Evolutionary conservation across 2,329 filamentous ascomycete species (phyloP).

Genomic region (Paraconiothyrium brasiliense): DNA sequence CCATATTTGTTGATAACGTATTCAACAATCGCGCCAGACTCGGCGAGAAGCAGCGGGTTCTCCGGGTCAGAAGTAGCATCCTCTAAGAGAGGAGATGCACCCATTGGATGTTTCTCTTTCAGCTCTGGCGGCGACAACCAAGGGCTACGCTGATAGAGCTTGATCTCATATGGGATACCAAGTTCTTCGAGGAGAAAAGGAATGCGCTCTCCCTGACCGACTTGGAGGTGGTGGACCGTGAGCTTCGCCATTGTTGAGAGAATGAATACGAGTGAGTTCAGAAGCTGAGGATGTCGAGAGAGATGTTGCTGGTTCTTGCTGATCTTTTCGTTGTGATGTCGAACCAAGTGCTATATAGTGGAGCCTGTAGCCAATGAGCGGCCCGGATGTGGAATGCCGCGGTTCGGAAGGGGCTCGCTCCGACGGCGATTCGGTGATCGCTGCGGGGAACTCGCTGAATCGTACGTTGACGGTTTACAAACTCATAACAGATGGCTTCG

Average conservation of each 20-base stretch:
- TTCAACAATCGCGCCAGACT: conserved; percentile 68
- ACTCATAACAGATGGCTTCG: background rate
- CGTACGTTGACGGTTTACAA: background rate
- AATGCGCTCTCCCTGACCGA: conserved; percentile 71
- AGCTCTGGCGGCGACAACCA: conserved; percentile 47
- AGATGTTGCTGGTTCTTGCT: background rate
- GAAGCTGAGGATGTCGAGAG: too few relatives aligned
- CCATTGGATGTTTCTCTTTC: conserved; percentile 53
- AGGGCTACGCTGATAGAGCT: conserved; percentile 59
- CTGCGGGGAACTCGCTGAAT: background rate
- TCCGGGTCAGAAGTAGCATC: conserved; percentile 55
- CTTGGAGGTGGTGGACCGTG: conserved; percentile 49
- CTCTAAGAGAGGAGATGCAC: conserved; percentile 68
- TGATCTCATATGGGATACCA: conserved; percentile 62
- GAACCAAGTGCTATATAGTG: background rate
- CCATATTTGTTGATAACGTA: conserved; percentile 67
- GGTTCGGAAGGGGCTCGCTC: background rate
- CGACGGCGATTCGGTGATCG: conserved; percentile 1
- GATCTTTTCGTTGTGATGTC: background rate
- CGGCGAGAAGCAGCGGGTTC: conserved; percentile 64
- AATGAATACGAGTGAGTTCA: background rate
- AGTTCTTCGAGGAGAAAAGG: conserved; percentile 74
- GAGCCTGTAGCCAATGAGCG: background rate
- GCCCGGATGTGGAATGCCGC: background rate
- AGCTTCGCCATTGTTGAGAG: conserved; percentile 28